Evolutionary conservation across 768 basidiomycete species (phyloP).

Genomic region (Xerocomellus chrysenteron): DNA sequence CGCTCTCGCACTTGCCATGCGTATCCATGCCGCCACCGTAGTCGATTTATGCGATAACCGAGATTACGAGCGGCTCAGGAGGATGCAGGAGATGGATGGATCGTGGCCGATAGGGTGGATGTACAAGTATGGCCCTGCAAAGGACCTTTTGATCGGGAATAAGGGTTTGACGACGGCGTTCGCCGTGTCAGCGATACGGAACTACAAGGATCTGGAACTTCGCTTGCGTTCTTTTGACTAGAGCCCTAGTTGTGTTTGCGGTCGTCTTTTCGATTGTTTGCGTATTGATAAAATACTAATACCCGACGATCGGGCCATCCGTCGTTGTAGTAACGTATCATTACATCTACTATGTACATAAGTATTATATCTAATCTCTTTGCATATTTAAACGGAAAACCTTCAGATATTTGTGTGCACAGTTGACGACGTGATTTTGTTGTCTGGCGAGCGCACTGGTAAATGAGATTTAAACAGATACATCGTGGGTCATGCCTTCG

Average conservation of each 20-base stretch:
- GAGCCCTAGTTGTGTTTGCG: neutral
- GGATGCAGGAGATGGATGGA: slow-evolving; percentile 20
- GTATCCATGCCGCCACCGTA: slow-evolving; percentile 8
- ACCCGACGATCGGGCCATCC: no score
- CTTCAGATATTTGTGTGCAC: no score
- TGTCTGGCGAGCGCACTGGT: no score
- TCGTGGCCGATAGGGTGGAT: slow-evolving; percentile 25
- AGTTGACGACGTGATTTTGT: no score
- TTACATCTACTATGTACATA: no score
- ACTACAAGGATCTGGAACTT: slow-evolving; percentile 11
- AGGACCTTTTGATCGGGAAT: slow-evolving; percentile 13
- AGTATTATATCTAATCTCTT: no score
- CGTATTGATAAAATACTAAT: neutral
- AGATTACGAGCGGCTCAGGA: slow-evolving; percentile 16
- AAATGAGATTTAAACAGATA: no score
- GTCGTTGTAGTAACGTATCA: no score
- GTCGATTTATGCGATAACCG: slow-evolving; percentile 13
- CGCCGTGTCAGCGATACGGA: slow-evolving; percentile 16
- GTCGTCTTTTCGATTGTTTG: neutral
- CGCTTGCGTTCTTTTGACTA: slow-evolving; percentile 17
- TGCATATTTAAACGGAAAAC: no score
- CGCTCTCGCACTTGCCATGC: slow-evolving; percentile 21
- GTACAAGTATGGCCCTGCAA: slow-evolving; percentile 8
- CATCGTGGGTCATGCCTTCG: no score
- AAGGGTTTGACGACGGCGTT: slow-evolving; percentile 22